phyloP scores from a whole-genome alignment of 179 eudicot species.

The Sideroxylon spinosum region DNA sequence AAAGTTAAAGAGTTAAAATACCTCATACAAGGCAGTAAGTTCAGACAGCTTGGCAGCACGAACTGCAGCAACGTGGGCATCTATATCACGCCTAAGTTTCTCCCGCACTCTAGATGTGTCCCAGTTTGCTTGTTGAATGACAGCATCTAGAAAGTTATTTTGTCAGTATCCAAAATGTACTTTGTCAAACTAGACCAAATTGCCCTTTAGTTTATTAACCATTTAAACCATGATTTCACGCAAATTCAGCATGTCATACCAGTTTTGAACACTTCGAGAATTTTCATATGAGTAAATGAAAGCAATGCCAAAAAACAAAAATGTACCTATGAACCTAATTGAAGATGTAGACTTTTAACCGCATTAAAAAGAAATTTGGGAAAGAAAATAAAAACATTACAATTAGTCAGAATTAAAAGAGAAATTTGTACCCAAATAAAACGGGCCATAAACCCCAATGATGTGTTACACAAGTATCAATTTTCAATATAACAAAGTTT shows the following conservation, averaged over 20 bases:
- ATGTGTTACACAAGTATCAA: not conserved
- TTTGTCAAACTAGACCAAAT: not conserved
- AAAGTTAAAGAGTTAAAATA: conserved; percentile 24
- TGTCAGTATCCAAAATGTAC: not conserved
- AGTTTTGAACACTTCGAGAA: not conserved
- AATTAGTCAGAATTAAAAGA: not conserved
- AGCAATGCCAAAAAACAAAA: conserved; percentile 1
- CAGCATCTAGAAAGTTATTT: conserved; percentile 46
- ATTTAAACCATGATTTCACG: conserved; percentile 2
- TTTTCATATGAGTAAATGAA: not conserved
- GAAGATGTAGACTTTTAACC: not conserved
- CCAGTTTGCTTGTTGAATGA: conserved; percentile 75
- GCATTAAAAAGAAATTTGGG: not conserved
- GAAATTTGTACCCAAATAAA: not conserved
- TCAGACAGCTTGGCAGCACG: conserved; percentile 78
- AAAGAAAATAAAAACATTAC: not conserved
- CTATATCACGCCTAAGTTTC: conserved; percentile 82
- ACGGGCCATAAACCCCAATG: not conserved
- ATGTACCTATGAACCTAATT: not conserved
- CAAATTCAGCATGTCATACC: not conserved
- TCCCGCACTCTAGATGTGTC: conserved; percentile 74
- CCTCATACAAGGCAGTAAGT: conserved; percentile 75
- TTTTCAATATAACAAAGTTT: not conserved
- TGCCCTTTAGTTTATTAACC: not conserved
- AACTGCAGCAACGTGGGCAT: conserved; percentile 67